Conservation (phyloP, 176 grass and related monocot species). For the Triticum monococcum region DNA sequence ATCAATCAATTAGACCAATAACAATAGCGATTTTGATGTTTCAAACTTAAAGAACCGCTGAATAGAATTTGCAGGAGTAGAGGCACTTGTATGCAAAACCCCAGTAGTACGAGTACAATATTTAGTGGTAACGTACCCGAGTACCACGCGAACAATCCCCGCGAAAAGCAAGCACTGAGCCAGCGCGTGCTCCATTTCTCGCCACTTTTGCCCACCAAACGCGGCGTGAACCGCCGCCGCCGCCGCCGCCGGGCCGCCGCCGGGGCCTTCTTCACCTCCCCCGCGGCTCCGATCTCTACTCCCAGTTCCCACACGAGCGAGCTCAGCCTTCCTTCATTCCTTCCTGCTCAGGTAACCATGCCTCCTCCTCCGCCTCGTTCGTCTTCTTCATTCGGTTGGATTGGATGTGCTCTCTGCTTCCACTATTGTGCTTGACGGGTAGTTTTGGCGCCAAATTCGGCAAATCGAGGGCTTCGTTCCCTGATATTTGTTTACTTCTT, state of each 20-base stretch:
- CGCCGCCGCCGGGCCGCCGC: too few relatives aligned
- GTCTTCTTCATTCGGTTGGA: not conserved
- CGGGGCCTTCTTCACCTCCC: not conserved
- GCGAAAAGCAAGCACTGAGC: not conserved
- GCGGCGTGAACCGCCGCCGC: not conserved
- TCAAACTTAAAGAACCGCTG: too few relatives aligned
- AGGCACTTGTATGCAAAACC: not conserved
- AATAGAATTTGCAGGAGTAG: not conserved
- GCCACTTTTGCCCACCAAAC: slow-evolving; percentile 24
- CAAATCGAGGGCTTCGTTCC: not conserved
- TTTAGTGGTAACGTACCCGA: not conserved
- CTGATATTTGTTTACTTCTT: not conserved
- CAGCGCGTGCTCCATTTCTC: not conserved
- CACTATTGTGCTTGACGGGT: not conserved
- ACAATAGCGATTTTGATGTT: too few relatives aligned
- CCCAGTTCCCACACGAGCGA: not conserved
- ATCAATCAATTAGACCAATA: too few relatives aligned
- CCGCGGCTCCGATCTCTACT: not conserved
- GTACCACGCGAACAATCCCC: too few relatives aligned
- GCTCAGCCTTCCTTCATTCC: not conserved
- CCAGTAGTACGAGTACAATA: not conserved
- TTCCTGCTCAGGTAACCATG: slow-evolving; percentile 13
- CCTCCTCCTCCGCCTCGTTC: not conserved
- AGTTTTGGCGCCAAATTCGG: slow-evolving; percentile 1
- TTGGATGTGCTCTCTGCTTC: not conserved